Evolutionary conservation across 805 yeast genomes (phyloP), one percentile per base, ranked within the genome.

Genomic region (Ogataea paradorogensis): DNA sequence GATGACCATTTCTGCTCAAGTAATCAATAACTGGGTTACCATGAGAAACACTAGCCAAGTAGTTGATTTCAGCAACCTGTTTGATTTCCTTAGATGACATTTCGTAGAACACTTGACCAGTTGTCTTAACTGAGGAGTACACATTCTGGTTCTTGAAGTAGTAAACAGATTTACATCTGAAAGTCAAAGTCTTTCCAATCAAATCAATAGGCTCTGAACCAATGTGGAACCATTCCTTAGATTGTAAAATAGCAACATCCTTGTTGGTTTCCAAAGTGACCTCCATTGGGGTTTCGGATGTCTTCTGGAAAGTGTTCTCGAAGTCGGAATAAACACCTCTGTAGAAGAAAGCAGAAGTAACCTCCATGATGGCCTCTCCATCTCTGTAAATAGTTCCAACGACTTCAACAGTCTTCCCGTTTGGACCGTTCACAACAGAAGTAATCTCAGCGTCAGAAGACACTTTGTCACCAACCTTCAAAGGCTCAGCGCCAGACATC

Each of bases 21-120:
- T 89, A 93, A 63, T 93, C 98, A 49, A 86, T 77, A 39, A 93
- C 99, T 46, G 99, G 99, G 73, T 93, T 93, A 68, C 99, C 99
- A 57, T 80, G 90, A 34, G 96, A 85, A 59, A 78, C 82, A 49
- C 91, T 95, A 47, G 97, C 96, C 64, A 80, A 85, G 67, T 91
- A 93, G 46, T 77, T 80, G 44, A 90, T 85, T 48, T 78, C 69
- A 61, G 93, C 98, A 55, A 90, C 76, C 67, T 86, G 84, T 47
- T 84, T 72, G 42, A 85, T 71, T 70, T 90, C 96, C 68, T 85
- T 89, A 24, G 97, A 83, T 56, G 97, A 95, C 57, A 91, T 73
- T 70, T 93, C 98, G 59, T 87, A 69, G 66, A 73, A 78, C 33
- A 89, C 89, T 56, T 80, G 80, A 69, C 99, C 99, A 32, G 74